These are phyloP conservation scores for Linnemannia exigua DNA, from an alignment of 192 early-diverging fungal species.

Conservation along the genomic window DNA sequence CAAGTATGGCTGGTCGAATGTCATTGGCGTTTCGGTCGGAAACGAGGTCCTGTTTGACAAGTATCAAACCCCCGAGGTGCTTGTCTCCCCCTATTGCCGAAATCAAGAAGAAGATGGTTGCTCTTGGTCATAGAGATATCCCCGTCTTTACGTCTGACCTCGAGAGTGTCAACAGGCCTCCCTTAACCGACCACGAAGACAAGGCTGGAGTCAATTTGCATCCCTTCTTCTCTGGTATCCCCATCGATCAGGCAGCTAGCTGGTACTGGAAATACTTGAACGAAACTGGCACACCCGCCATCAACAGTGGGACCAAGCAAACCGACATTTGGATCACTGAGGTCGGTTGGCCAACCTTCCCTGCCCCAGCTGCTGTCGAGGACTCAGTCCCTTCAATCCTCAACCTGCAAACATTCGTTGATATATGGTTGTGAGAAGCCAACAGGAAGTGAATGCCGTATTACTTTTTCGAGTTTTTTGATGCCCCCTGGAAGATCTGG, in stretches of 20 bases:
- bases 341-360: conserved; percentile 52
- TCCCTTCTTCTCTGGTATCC: conserved; percentile 45
- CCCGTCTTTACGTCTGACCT: conserved; percentile 48
- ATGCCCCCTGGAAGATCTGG: conserved; percentile 56
- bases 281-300: conserved; percentile 17
- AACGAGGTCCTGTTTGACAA: conserved; percentile 56
- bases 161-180: conserved; percentile 14
- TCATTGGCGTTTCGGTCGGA: conserved; percentile 57
- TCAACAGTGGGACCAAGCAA: neutral
- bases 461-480: conserved; percentile 56
- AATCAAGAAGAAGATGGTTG: conserved; percentile 16
- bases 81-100: conserved; percentile 26
- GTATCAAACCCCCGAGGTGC: neutral
- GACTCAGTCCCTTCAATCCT: conserved; percentile 36
- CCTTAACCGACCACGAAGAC: conserved; percentile 29
- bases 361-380: conserved; percentile 29
- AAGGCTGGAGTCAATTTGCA: conserved; percentile 43
- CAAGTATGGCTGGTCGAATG: conserved; percentile 35
- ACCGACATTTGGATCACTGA: conserved; percentile 26
- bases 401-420: conserved; percentile 46
- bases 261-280: conserved; percentile 54
- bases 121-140: conserved; percentile 21
- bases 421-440: conserved; percentile 53
- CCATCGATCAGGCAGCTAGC: conserved; percentile 22
- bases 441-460: conserved; percentile 41